Base-by-base conservation (phyloP, 2,329 filamentous ascomycete genomes). In the Talaromyces sp. region DNA sequence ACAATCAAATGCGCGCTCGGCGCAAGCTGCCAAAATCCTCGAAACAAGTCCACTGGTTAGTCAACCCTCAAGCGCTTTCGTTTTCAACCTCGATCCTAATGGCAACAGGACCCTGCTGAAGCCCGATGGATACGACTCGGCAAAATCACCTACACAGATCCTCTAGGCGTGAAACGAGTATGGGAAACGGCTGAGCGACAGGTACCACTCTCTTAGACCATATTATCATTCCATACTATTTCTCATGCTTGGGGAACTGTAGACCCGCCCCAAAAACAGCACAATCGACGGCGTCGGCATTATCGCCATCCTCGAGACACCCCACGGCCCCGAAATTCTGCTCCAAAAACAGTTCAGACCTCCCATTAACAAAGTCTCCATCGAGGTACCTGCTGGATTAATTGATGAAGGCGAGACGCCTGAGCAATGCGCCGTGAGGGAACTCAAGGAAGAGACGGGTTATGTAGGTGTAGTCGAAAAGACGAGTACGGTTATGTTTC, bases 371-470 rank as follows among this genome's bases (percentile, higher is more conserved):
- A 84, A 81, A 1, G 77, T 87, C 3, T 75, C 81, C 1, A 84
- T 88, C 65, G 85, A 87, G 70, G 81, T 88, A 9, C 85, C 85
- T 2, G 85, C 85, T 0, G 85, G 85, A 19, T 87, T 88, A 84
- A 76, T 88, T 1, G 85, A 88, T 68, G 83, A 83, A 66, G 76
- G 75, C 43, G 82, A 82, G 10, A 81, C 80, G 0, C 85, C 87
- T 66, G 76, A 79, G 0, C 84, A 85, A 7, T 82, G 78, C 10
- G 85, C 85, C 0, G 84, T 84, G 2, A 81, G 82, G 59, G 85
- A 88, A 67, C 84, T 88, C 41, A 69, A 81, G 35, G 84, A 87
- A 71, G 85, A 88, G 71, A 85, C 83, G 0, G 82, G 82, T 0
- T 72, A 87, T 71, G 81, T 87, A 68, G 88, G 82, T 3, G 74